Evolutionary conservation across 2,329 filamentous ascomycete genomes (phyloP).

Genomic region (Trichoderma sp.): DNA sequence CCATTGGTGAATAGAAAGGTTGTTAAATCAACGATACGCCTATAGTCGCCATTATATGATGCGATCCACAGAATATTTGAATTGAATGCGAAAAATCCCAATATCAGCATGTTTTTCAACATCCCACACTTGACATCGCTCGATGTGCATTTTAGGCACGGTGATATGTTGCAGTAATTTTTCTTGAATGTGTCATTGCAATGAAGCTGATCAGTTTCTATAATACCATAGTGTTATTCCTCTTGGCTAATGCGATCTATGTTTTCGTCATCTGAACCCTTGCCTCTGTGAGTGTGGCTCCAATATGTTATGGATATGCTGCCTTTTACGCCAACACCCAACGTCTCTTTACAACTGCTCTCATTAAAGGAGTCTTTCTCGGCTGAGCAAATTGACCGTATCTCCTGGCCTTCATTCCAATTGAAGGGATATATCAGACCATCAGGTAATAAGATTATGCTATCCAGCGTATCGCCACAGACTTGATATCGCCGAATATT

Average conservation of each 20-base stretch:
- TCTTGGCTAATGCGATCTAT: slow-evolving; percentile 35
- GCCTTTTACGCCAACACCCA: background rate
- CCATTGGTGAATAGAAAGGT: background rate
- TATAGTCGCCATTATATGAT: background rate
- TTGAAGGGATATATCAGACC: background rate
- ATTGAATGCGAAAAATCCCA: background rate
- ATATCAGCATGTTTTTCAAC: background rate
- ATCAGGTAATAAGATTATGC: background rate
- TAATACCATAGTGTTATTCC: background rate
- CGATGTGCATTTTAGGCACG: background rate
- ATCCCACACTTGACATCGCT: background rate
- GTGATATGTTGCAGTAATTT: background rate
- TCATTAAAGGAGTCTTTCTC: background rate
- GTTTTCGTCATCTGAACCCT: slow-evolving; percentile 2
- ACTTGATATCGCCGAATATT: background rate
- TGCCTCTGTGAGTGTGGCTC: slow-evolving; percentile 16
- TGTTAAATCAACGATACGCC: background rate
- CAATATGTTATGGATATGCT: slow-evolving; percentile 20
- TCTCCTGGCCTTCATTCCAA: background rate
- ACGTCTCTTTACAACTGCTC: background rate
- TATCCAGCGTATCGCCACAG: background rate
- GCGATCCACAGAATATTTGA: background rate
- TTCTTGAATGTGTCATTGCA: background rate
- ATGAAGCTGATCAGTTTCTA: background rate
- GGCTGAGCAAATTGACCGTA: background rate